A percentile compares a stretch with the other conserved stretches of the same genome.
Evolutionary conservation across 1,139 yeast species (phyloP).

Genomic region (Arxiozyma slooffiae): DNA sequence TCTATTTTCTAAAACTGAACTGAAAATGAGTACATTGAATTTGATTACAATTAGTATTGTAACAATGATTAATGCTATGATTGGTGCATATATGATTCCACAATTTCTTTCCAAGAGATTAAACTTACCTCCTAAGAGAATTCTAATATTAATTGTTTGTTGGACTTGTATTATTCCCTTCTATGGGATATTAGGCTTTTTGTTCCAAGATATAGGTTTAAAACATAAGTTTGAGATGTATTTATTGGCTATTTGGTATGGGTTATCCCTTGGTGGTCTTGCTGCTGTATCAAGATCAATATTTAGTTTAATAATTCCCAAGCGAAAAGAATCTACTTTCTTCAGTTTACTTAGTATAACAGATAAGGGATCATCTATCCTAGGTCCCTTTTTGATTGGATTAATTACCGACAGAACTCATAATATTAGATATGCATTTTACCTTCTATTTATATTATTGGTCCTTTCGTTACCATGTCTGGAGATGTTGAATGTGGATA

Average conservation of each 20-base stretch:
- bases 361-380: conserved; percentile 61
- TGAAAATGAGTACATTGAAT: conserved; percentile 54
- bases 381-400: conserved; percentile 61
- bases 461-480: conserved; percentile 45
- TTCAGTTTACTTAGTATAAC: conserved; percentile 63
- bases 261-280: conserved; percentile 57
- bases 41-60: conserved; percentile 52
- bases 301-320: conserved; percentile 55
- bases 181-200: conserved; percentile 57
- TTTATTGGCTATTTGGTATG: conserved; percentile 58
- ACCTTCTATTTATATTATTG: conserved; percentile 44
- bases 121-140: conserved; percentile 36
- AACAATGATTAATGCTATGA: conserved; percentile 52
- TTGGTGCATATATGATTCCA: conserved; percentile 51
- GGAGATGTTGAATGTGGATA: conserved; percentile 40
- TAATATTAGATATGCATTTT: conserved; percentile 58
- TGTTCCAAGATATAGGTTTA: conserved; percentile 41
- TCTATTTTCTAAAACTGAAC: conserved; percentile 55
- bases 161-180: conserved; percentile 56
- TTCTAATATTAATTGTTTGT: conserved; percentile 43
- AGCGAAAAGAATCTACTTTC: conserved; percentile 61
- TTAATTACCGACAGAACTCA: conserved; percentile 57
- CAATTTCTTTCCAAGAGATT: conserved; percentile 36
- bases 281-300: conserved; percentile 56
- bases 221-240: conserved; percentile 57